A percentile compares a stretch with the other conserved stretches of the same genome.
Evolutionary conservation across 768 basidiomycete genomes (phyloP).

Genomic region (Chlorophyllum brunneum): DNA sequence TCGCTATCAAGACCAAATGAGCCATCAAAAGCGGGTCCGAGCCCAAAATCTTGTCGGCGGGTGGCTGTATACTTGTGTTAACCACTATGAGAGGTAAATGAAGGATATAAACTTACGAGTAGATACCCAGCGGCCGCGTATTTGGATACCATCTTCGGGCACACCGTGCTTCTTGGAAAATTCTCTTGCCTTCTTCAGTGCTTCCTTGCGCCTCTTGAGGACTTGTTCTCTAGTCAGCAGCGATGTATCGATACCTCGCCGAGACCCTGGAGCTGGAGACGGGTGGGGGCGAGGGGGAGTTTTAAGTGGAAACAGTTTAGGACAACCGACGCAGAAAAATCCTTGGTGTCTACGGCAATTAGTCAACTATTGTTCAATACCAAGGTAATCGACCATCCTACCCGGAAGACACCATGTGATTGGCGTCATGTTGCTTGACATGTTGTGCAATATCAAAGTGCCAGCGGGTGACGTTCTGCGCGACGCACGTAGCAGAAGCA

Average conservation of each 20-base stretch:
- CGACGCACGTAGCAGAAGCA: slow-evolving; percentile 38
- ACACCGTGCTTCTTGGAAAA: too few species aligned
- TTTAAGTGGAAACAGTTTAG: slow-evolving; percentile 46
- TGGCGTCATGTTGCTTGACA: slow-evolving; percentile 47
- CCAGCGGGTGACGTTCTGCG: slow-evolving; percentile 56
- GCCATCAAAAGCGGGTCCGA: slow-evolving; percentile 56
- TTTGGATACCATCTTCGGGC: slow-evolving; percentile 27
- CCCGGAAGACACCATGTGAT: slow-evolving; percentile 65
- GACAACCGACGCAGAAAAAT: slow-evolving; percentile 54
- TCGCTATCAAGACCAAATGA: slow-evolving; percentile 59
- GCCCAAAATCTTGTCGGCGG: slow-evolving; percentile 35
- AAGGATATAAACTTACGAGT: slow-evolving; percentile 33
- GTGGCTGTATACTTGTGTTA: slow-evolving; percentile 2
- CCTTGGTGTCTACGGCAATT: slow-evolving; percentile 39
- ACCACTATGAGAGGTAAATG: not conserved
- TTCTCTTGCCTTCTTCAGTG: too few species aligned
- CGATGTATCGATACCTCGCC: slow-evolving; percentile 29
- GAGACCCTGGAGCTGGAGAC: slow-evolving; percentile 36
- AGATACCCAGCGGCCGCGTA: slow-evolving; percentile 59
- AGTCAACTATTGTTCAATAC: not conserved
- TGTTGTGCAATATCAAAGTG: slow-evolving; percentile 42
- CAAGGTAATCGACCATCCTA: slow-evolving; percentile 26
- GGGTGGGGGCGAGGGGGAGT: slow-evolving; percentile 33
- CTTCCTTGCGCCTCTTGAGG: slow-evolving; percentile 34
- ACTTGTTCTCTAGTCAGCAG: slow-evolving; percentile 46